Evolutionary conservation across 73 alveolate genomes (phyloP).

Genomic region (Paraurostyla sp.): DNA sequence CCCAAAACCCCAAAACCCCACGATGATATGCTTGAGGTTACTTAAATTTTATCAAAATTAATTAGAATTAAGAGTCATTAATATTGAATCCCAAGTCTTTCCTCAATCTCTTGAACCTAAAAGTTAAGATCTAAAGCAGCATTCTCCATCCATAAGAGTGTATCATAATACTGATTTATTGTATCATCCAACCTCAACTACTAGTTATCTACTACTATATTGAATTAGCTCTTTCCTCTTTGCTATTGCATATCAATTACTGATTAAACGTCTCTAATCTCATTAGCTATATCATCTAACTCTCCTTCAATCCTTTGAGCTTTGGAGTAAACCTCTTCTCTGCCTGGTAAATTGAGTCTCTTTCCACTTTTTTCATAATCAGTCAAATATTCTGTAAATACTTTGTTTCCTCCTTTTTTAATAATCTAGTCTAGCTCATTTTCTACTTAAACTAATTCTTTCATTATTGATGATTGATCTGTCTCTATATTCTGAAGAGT

Average conservation of each 20-base stretch:
- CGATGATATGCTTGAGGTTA: too few relatives aligned
- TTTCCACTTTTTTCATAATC: not conserved
- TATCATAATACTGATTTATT: not conserved
- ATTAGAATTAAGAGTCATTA: not conserved
- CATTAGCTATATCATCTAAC: conserved; percentile 1
- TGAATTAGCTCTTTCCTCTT: not conserved
- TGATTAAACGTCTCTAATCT: not conserved
- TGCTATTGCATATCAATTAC: not conserved
- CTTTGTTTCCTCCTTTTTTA: not conserved
- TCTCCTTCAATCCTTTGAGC: not conserved
- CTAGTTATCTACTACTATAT: conserved; percentile 1
- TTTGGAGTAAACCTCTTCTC: not conserved
- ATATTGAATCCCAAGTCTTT: not conserved
- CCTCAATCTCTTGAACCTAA: not conserved
- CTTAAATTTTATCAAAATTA: not conserved
- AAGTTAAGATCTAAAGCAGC: not conserved
- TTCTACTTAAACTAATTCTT: not conserved
- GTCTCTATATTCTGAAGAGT: not conserved
- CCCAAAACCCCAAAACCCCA: too few relatives aligned
- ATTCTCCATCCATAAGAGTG: conserved; percentile 15
- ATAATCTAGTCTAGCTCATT: not conserved
- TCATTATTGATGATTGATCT: not conserved
- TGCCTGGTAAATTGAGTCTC: not conserved
- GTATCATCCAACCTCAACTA: not conserved
- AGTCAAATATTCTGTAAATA: not conserved